Base-by-base conservation (phyloP, 345 rosid genomes). In the Anacardium occidentale region DNA sequence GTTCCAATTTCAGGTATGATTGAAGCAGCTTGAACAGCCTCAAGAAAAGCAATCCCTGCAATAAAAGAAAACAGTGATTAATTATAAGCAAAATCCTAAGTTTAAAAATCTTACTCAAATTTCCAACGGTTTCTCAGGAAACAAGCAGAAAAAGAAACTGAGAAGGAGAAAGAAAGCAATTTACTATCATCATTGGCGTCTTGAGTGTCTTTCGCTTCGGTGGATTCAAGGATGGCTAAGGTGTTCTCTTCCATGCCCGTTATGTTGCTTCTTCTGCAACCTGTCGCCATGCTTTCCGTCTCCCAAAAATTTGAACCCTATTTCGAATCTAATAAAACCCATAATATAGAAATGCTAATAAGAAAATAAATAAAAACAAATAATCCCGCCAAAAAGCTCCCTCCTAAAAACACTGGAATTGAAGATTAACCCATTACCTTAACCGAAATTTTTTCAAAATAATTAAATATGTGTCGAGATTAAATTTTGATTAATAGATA, bases 11-110 rank as follows among this genome's bases (percentile, higher is more conserved):
- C 83, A 0, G 84, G 83, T 8, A 85, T 81, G 67, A 93, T 56
- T 8, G 86, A 82, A 75, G 90, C 82, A 5, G 81, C 78, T 5
- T 94, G 90, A 82, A 90, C 97, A 45, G 91, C 98, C 77, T 90
- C 91, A 0, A 94, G 85, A 79, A 86, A 94, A 74, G 83, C 85
- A 76, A 91, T 71, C 44, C 91, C 98, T 91, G 69, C 20, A 73
- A 56, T 4, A 44, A 37, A 37, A 37, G 9, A 42, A 68, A 13
- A 42, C 15, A 53, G 25, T 44, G 14, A 69, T 25, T 45, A 17
- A 37, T 37, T 37, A 5, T 37, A 37, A 37, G 42, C 7, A 37
- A 0, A 37, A 37, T 37, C 42, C 9, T 37, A 37, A 37, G 42
- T 66, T 29, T 3, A 29, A 29, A 29, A 29, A 29, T 29, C 32